Conservation (phyloP, 495 filamentous ascomycete species). For the Hapsidospora chrysogenum region DNA sequence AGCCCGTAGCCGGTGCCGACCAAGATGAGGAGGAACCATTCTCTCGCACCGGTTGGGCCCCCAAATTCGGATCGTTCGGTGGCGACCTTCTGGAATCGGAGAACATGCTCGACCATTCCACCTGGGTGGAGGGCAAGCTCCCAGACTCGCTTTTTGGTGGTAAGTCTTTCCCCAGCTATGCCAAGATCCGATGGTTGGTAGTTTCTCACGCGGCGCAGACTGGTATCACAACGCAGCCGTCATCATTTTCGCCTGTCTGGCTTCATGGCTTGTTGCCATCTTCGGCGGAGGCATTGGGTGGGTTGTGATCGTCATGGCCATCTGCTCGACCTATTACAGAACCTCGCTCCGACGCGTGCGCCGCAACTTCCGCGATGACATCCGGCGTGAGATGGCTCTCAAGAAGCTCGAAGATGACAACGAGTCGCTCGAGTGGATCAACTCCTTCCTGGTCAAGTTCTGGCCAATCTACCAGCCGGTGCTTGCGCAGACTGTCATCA, state of each 20-base stretch:
- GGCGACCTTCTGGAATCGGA: conserved; percentile 36
- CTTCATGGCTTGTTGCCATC: conserved; percentile 77
- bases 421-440: conserved; percentile 96
- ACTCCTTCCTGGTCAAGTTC: conserved; percentile 95
- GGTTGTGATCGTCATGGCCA: conserved; percentile 84
- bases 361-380: conserved; percentile 90
- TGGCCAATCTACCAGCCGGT: conserved; percentile 98
- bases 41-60: conserved; percentile 72
- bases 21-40: conserved; percentile 42
- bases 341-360: conserved; percentile 87
- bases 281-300: conserved; percentile 84
- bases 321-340: conserved; percentile 88
- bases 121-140: conserved; percentile 67
- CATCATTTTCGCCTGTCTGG: conserved; percentile 81
- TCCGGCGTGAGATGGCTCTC: conserved; percentile 84
- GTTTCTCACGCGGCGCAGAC: conserved; percentile 29
- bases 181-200: background rate
- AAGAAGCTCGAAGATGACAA: conserved; percentile 77
- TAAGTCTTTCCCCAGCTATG: conserved; percentile 18
- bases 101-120: conserved; percentile 71
- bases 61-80: conserved; percentile 51
- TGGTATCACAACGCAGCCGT: conserved; percentile 96
- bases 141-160: conserved; percentile 87
- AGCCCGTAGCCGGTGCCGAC: conserved; percentile 23
- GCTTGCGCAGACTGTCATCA: conserved; percentile 79